Evolutionary conservation across 371 early-diverging fungal genomes (phyloP), one percentile per base, ranked within the genome.

Genomic region (Mortierella sp.): DNA sequence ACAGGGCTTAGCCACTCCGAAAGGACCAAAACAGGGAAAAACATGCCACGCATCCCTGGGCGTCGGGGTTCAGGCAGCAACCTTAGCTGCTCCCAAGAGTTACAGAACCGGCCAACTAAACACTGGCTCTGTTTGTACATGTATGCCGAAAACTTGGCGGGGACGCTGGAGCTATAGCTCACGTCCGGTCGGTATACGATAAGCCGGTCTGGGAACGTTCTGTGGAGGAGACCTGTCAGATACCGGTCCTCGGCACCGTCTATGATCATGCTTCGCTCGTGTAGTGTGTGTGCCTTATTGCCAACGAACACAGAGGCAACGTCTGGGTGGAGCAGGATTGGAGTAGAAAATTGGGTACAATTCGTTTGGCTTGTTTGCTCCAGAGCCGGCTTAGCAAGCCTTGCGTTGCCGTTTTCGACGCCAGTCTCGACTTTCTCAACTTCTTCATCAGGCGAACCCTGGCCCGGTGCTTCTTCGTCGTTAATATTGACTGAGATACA

Each of bases 211-310:
- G 99, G 97, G 80, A 99, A 99, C 37, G 90, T 90, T 63, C 95
- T 90, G 72, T 99, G 88, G 84, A 99, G 95, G n/a, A 99, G 82
- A 0, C 99, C 99, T 0, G 99, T 97, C 60, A 99, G 81, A 80
- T 95, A 99, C 9, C 97, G 91, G 79, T 97, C 99, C 84, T 99
- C 99, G 6, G 42, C 62, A 41, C 99, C 99, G 6, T 98, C 86
- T 51, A 95, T 90, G 43, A 99, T 81, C 54, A 99, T 83, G 72
- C 98, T 99, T 83, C 99, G 99, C 80, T 98, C 94, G 84, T 99
- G 98, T 55, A 99, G 80, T 0, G 99, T 99, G 65, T 94, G 93
- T 4, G 96, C 94, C 58, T 91, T 90, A 78, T 91, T 94, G 62
- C 93, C 94, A 6, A 93, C 92, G 79, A 98, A 99, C 31, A 89